Evolutionary conservation across 179 eudicot species (phyloP).

Genomic region (Actinidia chinensis): DNA sequence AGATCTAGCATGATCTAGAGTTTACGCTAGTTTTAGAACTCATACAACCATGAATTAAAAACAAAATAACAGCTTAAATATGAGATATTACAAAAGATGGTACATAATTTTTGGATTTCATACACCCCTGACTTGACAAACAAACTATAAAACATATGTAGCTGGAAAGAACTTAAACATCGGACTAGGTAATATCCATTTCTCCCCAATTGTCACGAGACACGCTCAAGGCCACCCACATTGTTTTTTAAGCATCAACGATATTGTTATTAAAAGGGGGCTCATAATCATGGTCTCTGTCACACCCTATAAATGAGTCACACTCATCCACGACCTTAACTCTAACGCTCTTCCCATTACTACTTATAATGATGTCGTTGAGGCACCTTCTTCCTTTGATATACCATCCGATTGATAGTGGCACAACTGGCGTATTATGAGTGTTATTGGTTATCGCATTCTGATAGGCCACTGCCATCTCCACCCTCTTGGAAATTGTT

Average conservation of each 20-base stretch:
- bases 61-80: neutral
- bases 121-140: neutral
- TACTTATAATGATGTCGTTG: constrained; percentile 16
- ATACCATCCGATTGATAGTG: constrained; percentile 31
- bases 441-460: constrained; percentile 26
- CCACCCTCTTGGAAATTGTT: constrained; percentile 28
- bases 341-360: constrained; percentile 16
- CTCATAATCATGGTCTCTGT: constrained; percentile 39
- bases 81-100: too few relatives aligned
- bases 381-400: constrained; percentile 19
- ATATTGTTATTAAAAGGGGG: constrained; percentile 34
- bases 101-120: too few relatives aligned
- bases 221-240: constrained; percentile 37
- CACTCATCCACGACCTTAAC: constrained; percentile 42
- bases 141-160: neutral
- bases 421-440: constrained; percentile 17
- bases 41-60: too few relatives aligned
- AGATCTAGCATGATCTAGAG: too few relatives aligned
- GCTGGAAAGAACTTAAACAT: constrained; percentile 12
- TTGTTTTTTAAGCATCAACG: constrained; percentile 42
- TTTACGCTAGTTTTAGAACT: too few relatives aligned
- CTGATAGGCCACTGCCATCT: constrained; percentile 27
- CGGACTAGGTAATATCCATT: constrained; percentile 40
- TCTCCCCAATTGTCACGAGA: constrained; percentile 24
- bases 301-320: constrained; percentile 37